These are phyloP conservation scores for Colletotrichum melonis DNA, from an alignment of 2,329 filamentous ascomycete species.

Conservation along the genomic window DNA sequence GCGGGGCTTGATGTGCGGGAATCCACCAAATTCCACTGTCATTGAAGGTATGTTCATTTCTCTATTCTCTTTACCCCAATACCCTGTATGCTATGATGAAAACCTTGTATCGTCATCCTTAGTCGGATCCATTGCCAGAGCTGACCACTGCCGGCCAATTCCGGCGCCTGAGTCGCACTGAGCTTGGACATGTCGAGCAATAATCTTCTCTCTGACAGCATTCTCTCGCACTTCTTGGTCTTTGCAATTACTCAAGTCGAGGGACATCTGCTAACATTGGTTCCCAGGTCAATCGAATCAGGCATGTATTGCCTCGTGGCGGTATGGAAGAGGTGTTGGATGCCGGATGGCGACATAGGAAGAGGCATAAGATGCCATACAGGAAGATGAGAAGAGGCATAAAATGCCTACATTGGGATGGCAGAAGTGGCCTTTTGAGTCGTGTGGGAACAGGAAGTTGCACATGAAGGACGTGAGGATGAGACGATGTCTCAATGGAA, in stretches of 20 bases:
- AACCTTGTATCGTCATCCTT: conserved; percentile 96
- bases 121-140: conserved; percentile 71
- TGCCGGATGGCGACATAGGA: too few relatives aligned
- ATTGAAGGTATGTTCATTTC: neutral
- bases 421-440: neutral
- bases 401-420: neutral
- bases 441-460: neutral
- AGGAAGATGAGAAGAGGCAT: neutral
- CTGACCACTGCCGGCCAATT: conserved; percentile 32
- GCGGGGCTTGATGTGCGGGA: conserved; percentile 28
- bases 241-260: neutral
- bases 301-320: neutral
- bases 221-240: neutral
- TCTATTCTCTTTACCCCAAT: conserved; percentile 10
- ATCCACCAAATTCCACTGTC: neutral
- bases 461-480: neutral
- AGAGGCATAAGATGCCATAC: neutral
- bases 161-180: conserved; percentile 41
- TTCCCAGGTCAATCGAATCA: neutral
- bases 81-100: conserved; percentile 76
- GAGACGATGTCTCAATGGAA: neutral
- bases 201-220: conserved; percentile 68
- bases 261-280: neutral
- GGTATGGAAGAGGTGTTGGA: neutral
- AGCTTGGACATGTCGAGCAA: conserved; percentile 57